Conservation (phyloP, 164 flowering plant species). For the Sextonia rubra region DNA sequence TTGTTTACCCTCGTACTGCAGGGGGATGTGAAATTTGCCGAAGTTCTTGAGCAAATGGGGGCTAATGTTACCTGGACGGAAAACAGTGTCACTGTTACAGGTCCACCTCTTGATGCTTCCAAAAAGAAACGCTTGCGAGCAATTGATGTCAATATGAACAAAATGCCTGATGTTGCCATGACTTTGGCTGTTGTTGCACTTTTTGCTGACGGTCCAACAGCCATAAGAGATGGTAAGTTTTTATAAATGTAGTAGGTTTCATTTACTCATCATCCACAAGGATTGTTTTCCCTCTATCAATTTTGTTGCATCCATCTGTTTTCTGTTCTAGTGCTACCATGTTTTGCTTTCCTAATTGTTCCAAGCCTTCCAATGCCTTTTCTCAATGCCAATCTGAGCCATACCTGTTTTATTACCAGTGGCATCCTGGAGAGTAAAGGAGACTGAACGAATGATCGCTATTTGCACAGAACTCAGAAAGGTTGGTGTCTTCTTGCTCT, state of each 20-base stretch:
- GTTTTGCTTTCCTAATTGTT: too few relatives aligned
- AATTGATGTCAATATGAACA: conserved; percentile 99
- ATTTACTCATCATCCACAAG: too few relatives aligned
- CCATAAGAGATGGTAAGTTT: conserved; percentile 90
- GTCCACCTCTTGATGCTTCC: conserved; percentile 64
- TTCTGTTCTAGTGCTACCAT: too few relatives aligned
- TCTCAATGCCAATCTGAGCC: conserved; percentile 4
- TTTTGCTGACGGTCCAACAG: conserved; percentile 92
- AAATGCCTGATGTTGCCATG: conserved; percentile 99
- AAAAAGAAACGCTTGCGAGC: conserved; percentile 60
- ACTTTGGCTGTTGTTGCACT: conserved; percentile 98
- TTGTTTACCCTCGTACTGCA: conserved; percentile 16
- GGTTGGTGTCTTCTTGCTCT: conserved; percentile 40
- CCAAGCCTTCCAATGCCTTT: background rate
- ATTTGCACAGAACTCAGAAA: conserved; percentile 96
- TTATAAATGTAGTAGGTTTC: background rate
- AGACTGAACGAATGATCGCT: conserved; percentile 97
- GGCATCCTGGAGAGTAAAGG: conserved; percentile 99
- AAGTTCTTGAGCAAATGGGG: conserved; percentile 97
- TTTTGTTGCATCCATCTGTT: too few relatives aligned
- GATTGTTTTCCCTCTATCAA: too few relatives aligned
- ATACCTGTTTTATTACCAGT: conserved; percentile 34
- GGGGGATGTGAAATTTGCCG: conserved; percentile 99
- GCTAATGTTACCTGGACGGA: conserved; percentile 93
- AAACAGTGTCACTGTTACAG: conserved; percentile 90